Base-by-base conservation (phyloP, 306 rosid species). In the Trifolium subterraneum region DNA sequence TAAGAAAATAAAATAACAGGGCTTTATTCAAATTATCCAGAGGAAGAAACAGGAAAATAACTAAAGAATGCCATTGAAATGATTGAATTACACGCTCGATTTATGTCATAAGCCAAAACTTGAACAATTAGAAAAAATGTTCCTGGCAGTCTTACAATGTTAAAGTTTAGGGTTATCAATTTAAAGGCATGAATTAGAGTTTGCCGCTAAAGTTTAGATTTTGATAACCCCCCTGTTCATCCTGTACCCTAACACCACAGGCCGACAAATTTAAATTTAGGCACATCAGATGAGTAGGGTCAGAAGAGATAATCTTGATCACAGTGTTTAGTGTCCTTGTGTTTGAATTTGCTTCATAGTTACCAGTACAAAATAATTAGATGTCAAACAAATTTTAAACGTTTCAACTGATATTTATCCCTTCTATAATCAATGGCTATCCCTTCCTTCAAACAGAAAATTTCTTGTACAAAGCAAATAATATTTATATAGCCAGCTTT, bases 1-100 rank as follows among this genome's bases (percentile, higher is more conserved):
- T 93, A 83, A 69, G 44, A 83, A 10, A 60, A 83, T 29, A 74
- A 80, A 38, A 36, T 15, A 45, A 47, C 65, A 35, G 31, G 42
- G 54, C 23, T 71, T 31, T 59, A 60, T 14, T 61, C 12, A 18
- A 75, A 70, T 25, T 51, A 38, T 73, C 58, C 3, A 56, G 15
- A 44, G n/a, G 33, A 12, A 6, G 31, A n/a, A 25, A 59, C 7
- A 10, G 19, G 27, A 45, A 39, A 64, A 50, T 79, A 36, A 59
- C 61, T 16, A 55, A 22, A 14, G 35, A 52, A 73, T 16, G 64
- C 41, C 33, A 62, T 4, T 52, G 31, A 27, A 27, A 27, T 27
- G 29, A 27, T 27, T 27, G 71, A 68, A 22, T 42, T 74, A 48
- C 56, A 19, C 56, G 11, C 23, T 3, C 1, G 9, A 51, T 8